Conservation (phyloP, 1,139 yeast species). For the Saccharomycopsis hybrid region DNA sequence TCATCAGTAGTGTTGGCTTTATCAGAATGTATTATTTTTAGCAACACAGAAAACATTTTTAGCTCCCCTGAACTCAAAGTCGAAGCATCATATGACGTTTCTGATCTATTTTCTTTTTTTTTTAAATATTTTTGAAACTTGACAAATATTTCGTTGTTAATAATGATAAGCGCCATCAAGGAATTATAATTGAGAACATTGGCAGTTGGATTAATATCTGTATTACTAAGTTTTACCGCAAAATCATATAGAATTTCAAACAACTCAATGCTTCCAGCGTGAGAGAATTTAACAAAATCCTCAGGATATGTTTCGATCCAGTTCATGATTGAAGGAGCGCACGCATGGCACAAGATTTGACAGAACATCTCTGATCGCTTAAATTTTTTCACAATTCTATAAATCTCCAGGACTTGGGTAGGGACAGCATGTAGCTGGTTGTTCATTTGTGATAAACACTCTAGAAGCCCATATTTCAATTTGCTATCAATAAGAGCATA, state of each 20-base stretch:
- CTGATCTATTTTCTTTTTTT: background rate
- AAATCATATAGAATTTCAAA: background rate
- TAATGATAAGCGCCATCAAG: constrained; percentile 1
- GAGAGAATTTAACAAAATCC: background rate
- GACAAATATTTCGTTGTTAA: background rate
- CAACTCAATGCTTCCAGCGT: background rate
- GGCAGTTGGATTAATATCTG: background rate
- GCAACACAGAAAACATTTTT: constrained; percentile 12
- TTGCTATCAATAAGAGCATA: constrained; percentile 1
- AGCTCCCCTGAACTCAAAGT: constrained; percentile 1
- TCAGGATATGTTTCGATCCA: constrained; percentile 5
- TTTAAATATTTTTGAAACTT: constrained; percentile 1
- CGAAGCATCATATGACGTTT: background rate
- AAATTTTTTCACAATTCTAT: background rate
- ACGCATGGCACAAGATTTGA: constrained; percentile 3
- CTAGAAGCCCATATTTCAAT: constrained; percentile 5
- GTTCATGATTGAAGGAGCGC: background rate
- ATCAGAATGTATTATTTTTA: constrained; percentile 4
- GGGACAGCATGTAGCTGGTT: too few relatives aligned
- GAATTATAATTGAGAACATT: constrained; percentile 1
- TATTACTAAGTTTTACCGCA: background rate
- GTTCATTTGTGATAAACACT: too few relatives aligned
- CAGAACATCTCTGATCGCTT: background rate
- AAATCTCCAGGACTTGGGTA: background rate
- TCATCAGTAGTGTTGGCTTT: background rate